Evolutionary conservation across 2,329 filamentous ascomycete species (phyloP).

Genomic region (Fusarium sp.): DNA sequence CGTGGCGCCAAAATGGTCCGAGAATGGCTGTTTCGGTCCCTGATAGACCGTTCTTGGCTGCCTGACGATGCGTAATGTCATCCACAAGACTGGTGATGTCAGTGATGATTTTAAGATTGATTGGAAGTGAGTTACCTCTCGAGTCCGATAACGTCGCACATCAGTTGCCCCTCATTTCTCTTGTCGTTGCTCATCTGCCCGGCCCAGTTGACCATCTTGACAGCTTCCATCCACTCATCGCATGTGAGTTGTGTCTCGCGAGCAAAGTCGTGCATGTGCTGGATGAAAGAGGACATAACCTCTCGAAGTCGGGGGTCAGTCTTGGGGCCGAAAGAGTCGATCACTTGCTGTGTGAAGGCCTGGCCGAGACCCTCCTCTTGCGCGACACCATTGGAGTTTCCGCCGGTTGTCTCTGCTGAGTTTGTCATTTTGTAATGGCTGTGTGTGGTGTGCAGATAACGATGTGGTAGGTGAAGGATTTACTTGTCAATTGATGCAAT

Average conservation of each 20-base stretch:
- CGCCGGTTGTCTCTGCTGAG: conserved; percentile 59
- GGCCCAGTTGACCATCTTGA: conserved; percentile 69
- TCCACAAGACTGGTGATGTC: conserved; percentile 70
- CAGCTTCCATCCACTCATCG: conserved; percentile 83
- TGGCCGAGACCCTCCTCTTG: conserved; percentile 52
- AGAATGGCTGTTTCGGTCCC: conserved; percentile 83
- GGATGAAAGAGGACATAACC: conserved; percentile 76
- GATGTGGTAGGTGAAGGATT: neutral
- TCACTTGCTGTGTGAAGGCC: conserved; percentile 78
- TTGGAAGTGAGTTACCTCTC: conserved; percentile 65
- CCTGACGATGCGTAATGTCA: conserved; percentile 79
- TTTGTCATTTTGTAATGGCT: conserved; percentile 52
- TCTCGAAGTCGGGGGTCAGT: conserved; percentile 76
- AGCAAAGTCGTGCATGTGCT: conserved; percentile 84
- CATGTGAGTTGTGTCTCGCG: conserved; percentile 83
- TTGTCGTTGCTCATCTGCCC: conserved; percentile 77
- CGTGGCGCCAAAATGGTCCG: conserved; percentile 84
- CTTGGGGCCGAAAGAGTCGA: conserved; percentile 80
- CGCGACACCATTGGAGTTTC: conserved; percentile 52
- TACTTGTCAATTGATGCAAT: neutral
- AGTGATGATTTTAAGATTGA: neutral
- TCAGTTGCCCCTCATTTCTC: conserved; percentile 79
- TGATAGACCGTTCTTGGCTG: conserved; percentile 58
- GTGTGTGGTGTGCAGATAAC: neutral
- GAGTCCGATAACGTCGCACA: conserved; percentile 80